These are phyloP conservation scores for Clonostachys chloroleuca DNA, from an alignment of 2,329 filamentous ascomycete genomes.

Conservation along the genomic window DNA sequence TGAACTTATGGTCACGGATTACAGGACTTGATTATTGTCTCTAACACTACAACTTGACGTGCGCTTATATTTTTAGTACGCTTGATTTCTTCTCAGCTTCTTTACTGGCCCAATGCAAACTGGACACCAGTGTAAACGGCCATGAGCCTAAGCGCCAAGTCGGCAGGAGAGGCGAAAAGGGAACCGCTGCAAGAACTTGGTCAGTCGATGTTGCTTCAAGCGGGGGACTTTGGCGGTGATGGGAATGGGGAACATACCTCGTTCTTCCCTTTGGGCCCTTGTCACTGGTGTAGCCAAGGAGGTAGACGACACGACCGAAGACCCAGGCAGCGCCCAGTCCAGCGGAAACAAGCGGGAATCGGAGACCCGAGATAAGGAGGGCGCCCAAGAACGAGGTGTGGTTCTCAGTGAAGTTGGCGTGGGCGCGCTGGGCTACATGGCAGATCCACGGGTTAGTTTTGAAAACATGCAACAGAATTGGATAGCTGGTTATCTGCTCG, in stretches of 20 bases:
- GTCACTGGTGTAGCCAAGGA: conserved; percentile 44
- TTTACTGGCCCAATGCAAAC: conserved; percentile 20
- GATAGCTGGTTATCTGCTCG: neutral
- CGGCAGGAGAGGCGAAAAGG: conserved; percentile 21
- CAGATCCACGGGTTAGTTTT: too few species aligned
- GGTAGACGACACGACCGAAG: conserved; percentile 47
- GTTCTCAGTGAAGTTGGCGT: conserved; percentile 62
- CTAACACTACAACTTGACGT: neutral
- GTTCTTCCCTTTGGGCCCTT: conserved; percentile 38
- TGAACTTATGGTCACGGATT: neutral
- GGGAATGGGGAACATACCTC: conserved; percentile 18
- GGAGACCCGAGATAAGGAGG: conserved; percentile 51
- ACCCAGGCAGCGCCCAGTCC: conserved; percentile 47
- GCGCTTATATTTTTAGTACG: neutral
- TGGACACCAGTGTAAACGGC: conserved; percentile 36
- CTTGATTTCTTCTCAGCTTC: neutral
- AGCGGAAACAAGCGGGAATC: conserved; percentile 45
- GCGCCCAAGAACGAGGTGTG: conserved; percentile 44
- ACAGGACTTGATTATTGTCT: neutral
- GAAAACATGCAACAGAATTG: neutral
- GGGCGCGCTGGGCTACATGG: conserved; percentile 49
- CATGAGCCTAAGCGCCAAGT: conserved; percentile 32
- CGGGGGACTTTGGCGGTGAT: neutral
- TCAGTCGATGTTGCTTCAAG: neutral
- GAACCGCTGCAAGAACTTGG: conserved; percentile 26